These are phyloP conservation scores for Endogone sp. DNA, from an alignment of 192 early-diverging fungal species.

Conservation along the genomic window DNA sequence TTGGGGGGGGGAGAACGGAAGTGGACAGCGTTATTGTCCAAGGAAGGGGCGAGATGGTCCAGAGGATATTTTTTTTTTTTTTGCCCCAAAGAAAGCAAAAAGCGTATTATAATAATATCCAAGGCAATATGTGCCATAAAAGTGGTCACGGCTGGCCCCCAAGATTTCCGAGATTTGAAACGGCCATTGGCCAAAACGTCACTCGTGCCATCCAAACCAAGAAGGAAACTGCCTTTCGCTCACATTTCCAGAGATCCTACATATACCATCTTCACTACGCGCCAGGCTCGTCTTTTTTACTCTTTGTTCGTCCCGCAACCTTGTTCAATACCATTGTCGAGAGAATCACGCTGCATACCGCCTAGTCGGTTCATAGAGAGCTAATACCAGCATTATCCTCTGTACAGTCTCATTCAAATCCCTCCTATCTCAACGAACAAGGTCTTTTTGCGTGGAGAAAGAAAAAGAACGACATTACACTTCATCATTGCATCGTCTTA, in stretches of 20 bases:
- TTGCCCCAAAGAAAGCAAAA: conserved; percentile 22
- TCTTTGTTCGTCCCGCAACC: background rate
- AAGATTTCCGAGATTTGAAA: background rate
- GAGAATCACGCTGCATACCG: background rate
- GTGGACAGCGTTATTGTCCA: no score
- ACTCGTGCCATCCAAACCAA: background rate
- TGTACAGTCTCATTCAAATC: conserved; percentile 3
- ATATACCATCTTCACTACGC: background rate
- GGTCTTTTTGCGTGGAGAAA: no score
- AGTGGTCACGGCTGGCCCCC: background rate
- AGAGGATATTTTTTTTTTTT: no score
- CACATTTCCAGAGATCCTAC: background rate
- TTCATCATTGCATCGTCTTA: background rate
- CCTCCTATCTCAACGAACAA: background rate
- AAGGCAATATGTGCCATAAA: no score
- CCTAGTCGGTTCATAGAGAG: background rate
- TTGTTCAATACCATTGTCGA: background rate
- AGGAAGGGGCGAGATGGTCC: no score
- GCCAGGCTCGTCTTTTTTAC: background rate
- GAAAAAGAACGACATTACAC: background rate
- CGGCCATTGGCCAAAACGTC: background rate
- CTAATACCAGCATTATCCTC: background rate
- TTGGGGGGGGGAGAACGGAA: no score
- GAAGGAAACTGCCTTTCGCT: background rate
- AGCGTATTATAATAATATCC: no score